These are phyloP conservation scores for Hysterium pulicare DNA, from an alignment of 2,329 filamentous ascomycete species.

Conservation along the genomic window DNA sequence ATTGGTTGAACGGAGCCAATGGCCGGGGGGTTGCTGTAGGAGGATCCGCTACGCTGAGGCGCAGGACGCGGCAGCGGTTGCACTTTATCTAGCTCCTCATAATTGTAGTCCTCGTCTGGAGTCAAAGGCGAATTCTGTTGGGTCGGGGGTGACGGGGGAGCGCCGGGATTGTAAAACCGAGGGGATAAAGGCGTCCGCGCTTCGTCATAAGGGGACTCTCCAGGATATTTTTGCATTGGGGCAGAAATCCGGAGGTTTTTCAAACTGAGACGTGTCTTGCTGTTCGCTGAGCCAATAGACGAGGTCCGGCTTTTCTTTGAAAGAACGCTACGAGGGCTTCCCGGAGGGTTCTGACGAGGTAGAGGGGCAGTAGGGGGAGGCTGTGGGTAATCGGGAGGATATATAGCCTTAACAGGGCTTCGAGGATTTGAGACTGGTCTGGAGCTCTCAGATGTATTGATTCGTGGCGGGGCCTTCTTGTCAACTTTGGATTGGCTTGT, in stretches of 20 bases:
- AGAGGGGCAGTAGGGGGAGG: slow-evolving; percentile 23
- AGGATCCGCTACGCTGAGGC: slow-evolving; percentile 25
- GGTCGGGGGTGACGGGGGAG: slow-evolving; percentile 52
- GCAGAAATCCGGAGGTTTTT: slow-evolving; percentile 58
- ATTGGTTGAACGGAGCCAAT: slow-evolving; percentile 8
- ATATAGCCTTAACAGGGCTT: slow-evolving; percentile 47
- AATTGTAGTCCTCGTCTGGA: slow-evolving; percentile 25
- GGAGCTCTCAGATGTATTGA: slow-evolving; percentile 22
- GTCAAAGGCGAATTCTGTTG: slow-evolving; percentile 32
- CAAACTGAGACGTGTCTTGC: slow-evolving; percentile 44
- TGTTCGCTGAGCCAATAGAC: slow-evolving; percentile 34
- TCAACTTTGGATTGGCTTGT: slow-evolving; percentile 1
- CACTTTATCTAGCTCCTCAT: slow-evolving; percentile 32
- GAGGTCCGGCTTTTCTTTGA: slow-evolving; percentile 35
- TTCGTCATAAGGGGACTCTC: slow-evolving; percentile 44
- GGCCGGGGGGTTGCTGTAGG: slow-evolving; percentile 7
- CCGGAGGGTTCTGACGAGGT: slow-evolving; percentile 17
- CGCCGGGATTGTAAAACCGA: slow-evolving; percentile 53
- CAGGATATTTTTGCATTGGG: slow-evolving; percentile 47
- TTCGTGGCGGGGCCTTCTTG: slow-evolving; percentile 8
- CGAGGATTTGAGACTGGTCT: slow-evolving; percentile 14
- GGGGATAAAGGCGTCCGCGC: slow-evolving; percentile 54
- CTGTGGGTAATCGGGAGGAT: slow-evolving; percentile 40
- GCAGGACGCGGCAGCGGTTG: slow-evolving; percentile 36
- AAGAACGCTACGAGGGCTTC: slow-evolving; percentile 35